Evolutionary conservation across 169 alveolate species (phyloP).

Genomic region (Plasmodium cynomolgi): DNA sequence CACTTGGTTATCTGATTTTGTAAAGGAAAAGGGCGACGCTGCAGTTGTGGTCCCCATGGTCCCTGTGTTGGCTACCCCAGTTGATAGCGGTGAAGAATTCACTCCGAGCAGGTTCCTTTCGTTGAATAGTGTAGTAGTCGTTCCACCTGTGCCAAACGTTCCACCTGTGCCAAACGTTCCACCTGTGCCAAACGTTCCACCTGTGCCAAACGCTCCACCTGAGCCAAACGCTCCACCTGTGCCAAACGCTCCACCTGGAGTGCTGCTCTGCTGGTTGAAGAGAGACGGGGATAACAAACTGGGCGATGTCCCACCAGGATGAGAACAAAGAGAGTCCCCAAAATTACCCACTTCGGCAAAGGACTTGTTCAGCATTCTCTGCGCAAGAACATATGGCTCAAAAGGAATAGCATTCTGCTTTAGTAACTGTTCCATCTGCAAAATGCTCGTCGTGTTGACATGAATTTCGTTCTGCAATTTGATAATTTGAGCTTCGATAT

Average conservation of each 20-base stretch:
- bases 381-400: conserved; percentile 57
- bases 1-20: not conserved
- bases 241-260: not conserved
- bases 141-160: not conserved
- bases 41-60: not conserved
- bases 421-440: conserved; percentile 23
- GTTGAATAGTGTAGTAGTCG: not conserved
- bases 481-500: conserved; percentile 15
- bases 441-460: conserved; percentile 1
- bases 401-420: conserved; percentile 29
- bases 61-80: not conserved
- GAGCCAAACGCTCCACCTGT: too few species aligned
- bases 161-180: not conserved
- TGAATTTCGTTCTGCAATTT: conserved; percentile 44
- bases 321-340: not conserved
- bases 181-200: not conserved
- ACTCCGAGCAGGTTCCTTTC: not conserved
- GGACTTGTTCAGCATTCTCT: conserved; percentile 35
- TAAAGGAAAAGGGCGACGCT: not conserved
- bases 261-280: not conserved
- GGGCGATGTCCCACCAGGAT: not conserved
- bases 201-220: too few species aligned
- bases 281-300: not conserved
- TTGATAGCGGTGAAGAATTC: not conserved
- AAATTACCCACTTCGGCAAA: not conserved